Evolutionary conservation across 306 rosid species (phyloP), one percentile per base, ranked within the genome.

Genomic region (Trifolium subterraneum): DNA sequence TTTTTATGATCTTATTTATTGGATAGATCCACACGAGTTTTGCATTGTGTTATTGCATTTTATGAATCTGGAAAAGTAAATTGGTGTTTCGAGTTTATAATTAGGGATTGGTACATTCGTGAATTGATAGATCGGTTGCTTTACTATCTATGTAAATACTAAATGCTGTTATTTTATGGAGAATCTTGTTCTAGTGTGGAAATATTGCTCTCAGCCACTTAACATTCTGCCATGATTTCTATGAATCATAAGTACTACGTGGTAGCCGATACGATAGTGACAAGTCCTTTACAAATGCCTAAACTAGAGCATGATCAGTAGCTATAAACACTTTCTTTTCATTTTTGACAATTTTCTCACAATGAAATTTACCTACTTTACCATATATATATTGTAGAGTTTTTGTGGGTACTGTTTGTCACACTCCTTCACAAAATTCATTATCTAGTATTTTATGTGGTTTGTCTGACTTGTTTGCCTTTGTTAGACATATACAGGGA

Each of bases 401-500:
- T 36, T 19, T 42, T 27, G 48, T 25, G 16, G 9, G 63, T 8
- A 56, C 36, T 23, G 63, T 56, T 56, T 56, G 13, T 23, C 48
- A 8, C 35, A 51, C 22, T 19, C 41, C 42, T 54, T 75, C 10
- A 31, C 41, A 59, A 42, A 48, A 68, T 58, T 31, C 63, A 59
- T 59, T 51, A 0, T 47, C 15, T 20, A 27, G 59, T 58, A 73
- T 61, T 77, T 75, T 39, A 25, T 70, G 55, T 16, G 22, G 61
- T 45, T 76, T 29, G 41, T 35, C 72, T 79, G 68, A 65, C 33
- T 47, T 41, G 8, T 67, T 75, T 78, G 47, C 82, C 68, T 70
- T 74, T 77, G 50, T 20, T 78, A 94, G 99, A 94, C 99, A 73
- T 94, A 94, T 55, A 92, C 99, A 0, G 96, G 99, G 75, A 88